phyloP scores from a whole-genome alignment of 139 green algal species.

The Coccomyxa sp. region DNA sequence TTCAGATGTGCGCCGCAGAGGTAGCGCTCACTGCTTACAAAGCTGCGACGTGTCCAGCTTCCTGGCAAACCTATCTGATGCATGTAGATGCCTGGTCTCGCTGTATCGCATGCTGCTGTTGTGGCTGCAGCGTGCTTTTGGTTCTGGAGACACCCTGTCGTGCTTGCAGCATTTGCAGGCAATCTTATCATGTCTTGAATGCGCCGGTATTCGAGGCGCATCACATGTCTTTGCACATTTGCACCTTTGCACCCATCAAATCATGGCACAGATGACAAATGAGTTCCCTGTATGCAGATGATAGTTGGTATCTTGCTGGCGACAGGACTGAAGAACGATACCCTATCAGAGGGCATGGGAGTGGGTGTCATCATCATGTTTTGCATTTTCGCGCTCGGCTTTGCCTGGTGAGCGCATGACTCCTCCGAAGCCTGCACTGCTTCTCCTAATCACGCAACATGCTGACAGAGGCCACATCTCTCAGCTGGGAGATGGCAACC shows the following conservation, averaged over 20 bases:
- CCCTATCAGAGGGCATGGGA: too few relatives aligned
- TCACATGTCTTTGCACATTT: neutral
- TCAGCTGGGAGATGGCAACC: neutral
- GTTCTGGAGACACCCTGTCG: neutral
- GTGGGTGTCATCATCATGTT: conserved; percentile 36
- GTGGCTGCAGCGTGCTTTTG: neutral
- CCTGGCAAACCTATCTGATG: neutral
- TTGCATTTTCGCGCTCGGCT: conserved; percentile 63
- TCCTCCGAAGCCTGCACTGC: too few relatives aligned
- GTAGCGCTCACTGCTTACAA: too few relatives aligned
- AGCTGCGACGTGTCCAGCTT: neutral
- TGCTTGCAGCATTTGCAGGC: neutral
- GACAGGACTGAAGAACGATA: neutral
- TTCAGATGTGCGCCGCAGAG: neutral
- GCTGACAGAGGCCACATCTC: neutral
- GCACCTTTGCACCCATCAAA: neutral
- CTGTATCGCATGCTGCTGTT: neutral
- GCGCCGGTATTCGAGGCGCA: neutral
- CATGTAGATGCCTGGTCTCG: neutral
- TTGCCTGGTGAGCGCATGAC: conserved; percentile 49
- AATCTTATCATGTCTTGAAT: neutral
- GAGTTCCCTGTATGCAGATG: neutral
- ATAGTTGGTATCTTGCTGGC: neutral
- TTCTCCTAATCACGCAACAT: neutral
- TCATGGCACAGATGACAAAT: neutral